Evolutionary conservation across 1,139 yeast species (phyloP).

Genomic region (Scheffersomyces segobiensis): DNA sequence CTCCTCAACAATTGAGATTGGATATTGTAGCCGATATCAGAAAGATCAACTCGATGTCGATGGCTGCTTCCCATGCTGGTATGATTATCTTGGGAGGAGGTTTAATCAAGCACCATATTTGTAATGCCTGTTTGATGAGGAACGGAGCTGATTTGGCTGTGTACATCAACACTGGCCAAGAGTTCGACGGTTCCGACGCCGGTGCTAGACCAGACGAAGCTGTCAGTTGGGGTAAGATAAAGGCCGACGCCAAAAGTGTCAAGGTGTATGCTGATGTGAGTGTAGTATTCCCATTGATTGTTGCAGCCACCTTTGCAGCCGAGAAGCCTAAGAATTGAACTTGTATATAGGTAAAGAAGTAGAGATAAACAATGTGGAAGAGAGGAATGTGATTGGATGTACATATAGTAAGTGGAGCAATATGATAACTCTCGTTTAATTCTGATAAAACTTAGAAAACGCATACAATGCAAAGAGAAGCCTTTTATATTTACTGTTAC

Average conservation of each 20-base stretch:
- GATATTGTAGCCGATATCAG: constrained; percentile 96
- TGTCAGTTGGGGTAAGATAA: constrained; percentile 97
- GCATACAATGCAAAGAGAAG: background rate
- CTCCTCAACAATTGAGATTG: constrained; percentile 83
- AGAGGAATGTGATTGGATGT: background rate
- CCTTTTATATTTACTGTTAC: background rate
- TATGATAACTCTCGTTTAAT: background rate
- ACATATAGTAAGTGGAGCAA: background rate
- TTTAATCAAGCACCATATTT: constrained; percentile 91
- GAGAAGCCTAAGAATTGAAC: constrained; percentile 23
- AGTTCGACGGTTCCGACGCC: constrained; percentile 97
- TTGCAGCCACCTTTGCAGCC: constrained; percentile 93
- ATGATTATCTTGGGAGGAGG: constrained; percentile 98
- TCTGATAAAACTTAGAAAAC: too few relatives aligned
- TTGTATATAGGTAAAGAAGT: background rate
- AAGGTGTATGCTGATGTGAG: constrained; percentile 98
- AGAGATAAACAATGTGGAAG: background rate
- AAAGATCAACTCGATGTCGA: constrained; percentile 84
- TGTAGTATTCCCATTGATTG: constrained; percentile 90
- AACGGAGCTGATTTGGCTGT: constrained; percentile 99
- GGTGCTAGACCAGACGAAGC: constrained; percentile 99
- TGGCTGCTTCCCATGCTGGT: constrained; percentile 95
- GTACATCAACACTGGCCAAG: constrained; percentile 96
- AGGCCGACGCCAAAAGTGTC: constrained; percentile 86
- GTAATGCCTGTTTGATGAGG: constrained; percentile 98